Percentiles rank a stretch among this genome's conserved stretches.
phyloP scores from a whole-genome alignment of 208 protist species.

The Trypanosoma congolense region DNA sequence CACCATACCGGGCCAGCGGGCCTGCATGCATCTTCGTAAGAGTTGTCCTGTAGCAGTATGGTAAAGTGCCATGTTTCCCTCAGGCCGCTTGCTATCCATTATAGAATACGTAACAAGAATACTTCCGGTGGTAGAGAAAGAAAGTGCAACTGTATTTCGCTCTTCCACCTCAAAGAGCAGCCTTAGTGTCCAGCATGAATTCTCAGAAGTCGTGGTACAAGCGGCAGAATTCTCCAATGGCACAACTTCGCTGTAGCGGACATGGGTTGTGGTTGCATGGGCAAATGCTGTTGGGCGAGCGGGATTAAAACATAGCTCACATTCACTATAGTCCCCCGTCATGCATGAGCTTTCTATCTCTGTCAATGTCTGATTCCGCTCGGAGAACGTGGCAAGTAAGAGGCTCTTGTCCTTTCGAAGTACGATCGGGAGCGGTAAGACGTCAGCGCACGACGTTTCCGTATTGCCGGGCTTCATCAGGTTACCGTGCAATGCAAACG shows the following conservation, averaged over 20 bases:
- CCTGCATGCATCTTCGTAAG: conserved; percentile 68
- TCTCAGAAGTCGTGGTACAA: conserved; percentile 12
- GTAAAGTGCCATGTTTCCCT: conserved; percentile 76
- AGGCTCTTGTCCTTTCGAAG: conserved; percentile 73
- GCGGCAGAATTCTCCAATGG: conserved; percentile 12
- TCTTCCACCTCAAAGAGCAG: conserved; percentile 62
- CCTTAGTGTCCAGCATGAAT: conserved; percentile 20
- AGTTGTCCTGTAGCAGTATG: conserved; percentile 38
- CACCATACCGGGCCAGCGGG: conserved; percentile 72
- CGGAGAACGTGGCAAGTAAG: conserved; percentile 60
- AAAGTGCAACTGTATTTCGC: conserved; percentile 50
- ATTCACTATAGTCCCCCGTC: conserved; percentile 78
- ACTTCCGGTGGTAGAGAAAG: conserved; percentile 65
- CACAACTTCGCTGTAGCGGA: conserved; percentile 61
- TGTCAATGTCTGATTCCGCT: conserved; percentile 38
- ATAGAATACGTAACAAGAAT: conserved; percentile 73
- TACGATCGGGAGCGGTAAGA: conserved; percentile 46
- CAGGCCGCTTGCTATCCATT: conserved; percentile 75
- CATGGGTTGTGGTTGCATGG: conserved; percentile 70
- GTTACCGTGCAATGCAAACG: background rate
- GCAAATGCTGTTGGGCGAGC: conserved; percentile 43
- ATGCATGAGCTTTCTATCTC: conserved; percentile 39
- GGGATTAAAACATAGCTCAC: conserved; percentile 72
- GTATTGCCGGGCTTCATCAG: background rate
- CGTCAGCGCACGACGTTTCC: background rate